Conservation (phyloP, 2,329 filamentous ascomycete genomes). For the Teratosphaeria epicoccoides region DNA sequence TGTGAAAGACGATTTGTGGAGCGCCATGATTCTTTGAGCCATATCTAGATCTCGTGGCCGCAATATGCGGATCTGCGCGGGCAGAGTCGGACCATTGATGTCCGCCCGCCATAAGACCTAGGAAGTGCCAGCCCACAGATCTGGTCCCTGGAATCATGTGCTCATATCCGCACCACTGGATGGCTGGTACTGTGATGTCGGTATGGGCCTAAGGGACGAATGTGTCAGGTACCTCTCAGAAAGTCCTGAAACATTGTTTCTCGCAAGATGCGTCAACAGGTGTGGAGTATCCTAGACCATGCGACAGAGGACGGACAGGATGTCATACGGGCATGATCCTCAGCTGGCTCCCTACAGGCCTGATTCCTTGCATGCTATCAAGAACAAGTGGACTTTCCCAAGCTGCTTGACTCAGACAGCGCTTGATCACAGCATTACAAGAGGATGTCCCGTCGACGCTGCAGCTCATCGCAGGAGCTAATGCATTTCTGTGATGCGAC, state of each 20-base stretch:
- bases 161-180: conserved; percentile 32
- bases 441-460: conserved; percentile 51
- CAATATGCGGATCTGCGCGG: conserved; percentile 31
- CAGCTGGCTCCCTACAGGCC: too few species aligned
- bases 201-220: conserved; percentile 33
- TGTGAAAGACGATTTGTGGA: conserved; percentile 52
- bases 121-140: conserved; percentile 13
- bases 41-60: conserved; percentile 43
- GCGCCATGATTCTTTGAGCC: conserved; percentile 44
- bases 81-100: conserved; percentile 27
- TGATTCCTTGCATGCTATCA: too few species aligned
- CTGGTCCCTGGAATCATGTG: conserved; percentile 32
- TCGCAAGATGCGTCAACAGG: conserved; percentile 16
- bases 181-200: conserved; percentile 23
- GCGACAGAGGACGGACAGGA: too few species aligned
- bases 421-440: conserved; percentile 52
- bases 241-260: conserved; percentile 9
- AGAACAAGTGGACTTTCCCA: conserved; percentile 45
- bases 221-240: too few species aligned
- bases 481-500: conserved; percentile 45
- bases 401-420: conserved; percentile 59
- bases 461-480: too few species aligned
- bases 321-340: too few species aligned
- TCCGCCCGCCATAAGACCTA: conserved; percentile 11
- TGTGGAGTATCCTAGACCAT: conserved; percentile 15